Evolutionary conservation across 2,329 filamentous ascomycete species (phyloP).

Genomic region (Grosmannia penicillata): DNA sequence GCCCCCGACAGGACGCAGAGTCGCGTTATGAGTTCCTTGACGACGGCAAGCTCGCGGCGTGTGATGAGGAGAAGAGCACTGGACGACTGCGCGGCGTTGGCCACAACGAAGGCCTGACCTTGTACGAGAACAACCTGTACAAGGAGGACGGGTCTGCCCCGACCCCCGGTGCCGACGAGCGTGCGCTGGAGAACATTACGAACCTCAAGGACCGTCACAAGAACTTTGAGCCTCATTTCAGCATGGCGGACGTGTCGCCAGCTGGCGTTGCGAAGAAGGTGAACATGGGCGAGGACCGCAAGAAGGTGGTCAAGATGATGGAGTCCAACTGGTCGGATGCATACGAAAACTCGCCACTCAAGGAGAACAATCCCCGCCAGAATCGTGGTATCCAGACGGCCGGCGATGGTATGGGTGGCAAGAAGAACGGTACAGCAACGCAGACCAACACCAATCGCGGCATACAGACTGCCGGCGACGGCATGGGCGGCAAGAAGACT

Average conservation of each 20-base stretch:
- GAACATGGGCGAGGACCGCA: slow-evolving; percentile 40
- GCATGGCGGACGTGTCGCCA: slow-evolving; percentile 52
- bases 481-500: slow-evolving; percentile 47
- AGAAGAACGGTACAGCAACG: slow-evolving; percentile 23
- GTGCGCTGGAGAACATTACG: slow-evolving; percentile 50
- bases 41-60: slow-evolving; percentile 43
- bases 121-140: slow-evolving; percentile 69
- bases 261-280: slow-evolving; percentile 17
- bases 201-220: slow-evolving; percentile 61
- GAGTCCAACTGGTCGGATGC: slow-evolving; percentile 43
- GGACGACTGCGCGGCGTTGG: slow-evolving; percentile 36
- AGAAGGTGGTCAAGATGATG: slow-evolving; percentile 62
- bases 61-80: slow-evolving; percentile 28
- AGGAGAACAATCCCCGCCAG: slow-evolving; percentile 29
- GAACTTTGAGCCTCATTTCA: slow-evolving; percentile 66
- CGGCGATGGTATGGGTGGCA: slow-evolving; percentile 53
- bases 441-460: slow-evolving; percentile 16
- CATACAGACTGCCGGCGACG: slow-evolving; percentile 41
- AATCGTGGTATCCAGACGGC: slow-evolving; percentile 27
- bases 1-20: slow-evolving; percentile 65
- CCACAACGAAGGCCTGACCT: slow-evolving; percentile 51
- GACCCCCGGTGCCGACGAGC: slow-evolving; percentile 19
- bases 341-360: slow-evolving; percentile 25
- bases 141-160: slow-evolving; percentile 35
- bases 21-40: slow-evolving; percentile 76